Base-by-base conservation (phyloP, 257 asterid genomes). In the Mitragyna speciosa region DNA sequence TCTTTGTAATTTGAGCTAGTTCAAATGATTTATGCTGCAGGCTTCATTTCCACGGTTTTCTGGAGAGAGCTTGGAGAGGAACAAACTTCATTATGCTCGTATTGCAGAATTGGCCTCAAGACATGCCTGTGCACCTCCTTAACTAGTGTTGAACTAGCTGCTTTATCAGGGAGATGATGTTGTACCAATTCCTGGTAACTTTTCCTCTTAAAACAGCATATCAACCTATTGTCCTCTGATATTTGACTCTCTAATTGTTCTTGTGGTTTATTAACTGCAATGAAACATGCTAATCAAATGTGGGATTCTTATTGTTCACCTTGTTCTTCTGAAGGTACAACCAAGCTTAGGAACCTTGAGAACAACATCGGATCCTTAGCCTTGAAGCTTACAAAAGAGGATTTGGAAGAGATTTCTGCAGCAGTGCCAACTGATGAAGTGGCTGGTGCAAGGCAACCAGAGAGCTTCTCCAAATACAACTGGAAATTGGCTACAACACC, bases 101-200 rank as follows among this genome's bases (percentile, higher is more conserved):
- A 66, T 87, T 16, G 87, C 85, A 20, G 64, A 72, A 48, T 70
- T 89, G 76, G 89, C 93, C 15, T 86, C 72, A 31, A 87, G 83
- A 80, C 87, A 85, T 63, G 43, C 77, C 48, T 89, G 90, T 26
- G 77, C 85, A 12, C 85, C 90, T 72, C 86, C 93, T 56, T 93
- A 90, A 76, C 86, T 89, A 76, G 91, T 90, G 74, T 85, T 90
- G 75, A 87, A 88, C 0, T 90, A 91, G 95, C 87, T 90, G 71
- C 84, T 87, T 43, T 85, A 87, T 76, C 91, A 89, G 78, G 88
- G 92, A 39, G 73, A 87, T 28, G 90, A 86, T 47, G 76, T 90
- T 33, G 85, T 90, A 67, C 91, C 92, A 7, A 85, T 89, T 73
- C 93, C 90, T 69, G 89, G 92, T 88, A 82, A 12, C 51, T 16